Evolutionary conservation across 139 green algal genomes (phyloP).

Genomic region (Marvania coccoides): DNA sequence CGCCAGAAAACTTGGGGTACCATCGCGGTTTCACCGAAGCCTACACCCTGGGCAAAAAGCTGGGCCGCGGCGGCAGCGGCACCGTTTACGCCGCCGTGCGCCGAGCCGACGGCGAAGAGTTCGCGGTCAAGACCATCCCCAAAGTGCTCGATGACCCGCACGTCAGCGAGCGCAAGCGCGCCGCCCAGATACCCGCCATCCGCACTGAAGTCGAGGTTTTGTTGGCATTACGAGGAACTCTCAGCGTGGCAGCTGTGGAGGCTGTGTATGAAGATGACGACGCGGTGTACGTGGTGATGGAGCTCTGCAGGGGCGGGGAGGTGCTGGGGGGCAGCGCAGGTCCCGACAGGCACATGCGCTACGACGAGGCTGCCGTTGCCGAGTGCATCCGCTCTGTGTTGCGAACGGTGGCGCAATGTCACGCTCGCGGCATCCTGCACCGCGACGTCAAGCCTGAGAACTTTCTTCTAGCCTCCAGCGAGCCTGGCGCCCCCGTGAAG

Average conservation of each 20-base stretch:
- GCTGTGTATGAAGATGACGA: slow-evolving; percentile 35
- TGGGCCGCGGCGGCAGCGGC: slow-evolving; percentile 17
- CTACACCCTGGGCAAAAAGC: slow-evolving; percentile 2
- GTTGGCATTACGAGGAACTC: slow-evolving; percentile 17
- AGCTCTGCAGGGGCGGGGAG: slow-evolving; percentile 41
- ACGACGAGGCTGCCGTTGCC: slow-evolving; percentile 28
- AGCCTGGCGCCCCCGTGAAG: slow-evolving; percentile 31
- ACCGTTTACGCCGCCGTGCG: not conserved
- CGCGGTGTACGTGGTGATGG: slow-evolving; percentile 34
- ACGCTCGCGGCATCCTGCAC: slow-evolving; percentile 32
- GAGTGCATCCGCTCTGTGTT: slow-evolving; percentile 29
- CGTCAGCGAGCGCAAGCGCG: slow-evolving; percentile 15
- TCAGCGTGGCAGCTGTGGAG: slow-evolving; percentile 33
- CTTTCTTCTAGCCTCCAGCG: slow-evolving; percentile 30
- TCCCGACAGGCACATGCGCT: not conserved
- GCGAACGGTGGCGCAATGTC: slow-evolving; percentile 36
- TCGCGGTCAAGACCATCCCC: slow-evolving; percentile 21
- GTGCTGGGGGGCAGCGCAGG: slow-evolving; percentile 14
- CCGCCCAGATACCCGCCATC: slow-evolving; percentile 3
- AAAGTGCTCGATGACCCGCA: slow-evolving; percentile 16
- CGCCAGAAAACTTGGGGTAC: slow-evolving; percentile 7
- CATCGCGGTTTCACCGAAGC: not conserved
- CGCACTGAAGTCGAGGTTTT: slow-evolving; percentile 29
- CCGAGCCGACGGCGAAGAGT: not conserved
- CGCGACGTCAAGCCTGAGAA: slow-evolving; percentile 46